phyloP scores from a whole-genome alignment of 495 filamentous ascomycete genomes.

The Cercophora sp. region DNA sequence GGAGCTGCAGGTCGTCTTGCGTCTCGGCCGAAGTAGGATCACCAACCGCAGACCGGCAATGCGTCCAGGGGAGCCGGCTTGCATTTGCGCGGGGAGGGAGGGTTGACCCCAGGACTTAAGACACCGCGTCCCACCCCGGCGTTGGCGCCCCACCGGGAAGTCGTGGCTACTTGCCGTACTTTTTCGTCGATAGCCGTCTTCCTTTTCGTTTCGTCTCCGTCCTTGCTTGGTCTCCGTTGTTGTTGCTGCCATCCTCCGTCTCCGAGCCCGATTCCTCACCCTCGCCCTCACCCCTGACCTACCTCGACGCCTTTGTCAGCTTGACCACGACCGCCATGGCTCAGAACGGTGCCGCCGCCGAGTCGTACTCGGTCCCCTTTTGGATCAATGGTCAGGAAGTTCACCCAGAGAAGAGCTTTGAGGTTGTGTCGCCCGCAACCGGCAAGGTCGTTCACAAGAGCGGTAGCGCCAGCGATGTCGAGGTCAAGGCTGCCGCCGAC shows the following conservation, averaged over 20 bases:
- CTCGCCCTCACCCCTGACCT: not conserved
- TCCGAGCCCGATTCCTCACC: not conserved
- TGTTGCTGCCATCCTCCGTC: not conserved
- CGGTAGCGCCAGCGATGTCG: conserved; percentile 57
- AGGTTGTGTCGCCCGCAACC: conserved; percentile 61
- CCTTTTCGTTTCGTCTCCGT: not conserved
- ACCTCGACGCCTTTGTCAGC: not conserved
- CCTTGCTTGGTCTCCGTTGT: not conserved
- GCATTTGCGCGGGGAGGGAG: not conserved
- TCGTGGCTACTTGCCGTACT: not conserved
- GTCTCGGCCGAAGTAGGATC: not conserved
- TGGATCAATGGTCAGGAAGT: conserved; percentile 69
- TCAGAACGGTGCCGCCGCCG: conserved; percentile 4
- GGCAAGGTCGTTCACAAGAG: conserved; percentile 57
- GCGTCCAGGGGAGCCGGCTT: not conserved
- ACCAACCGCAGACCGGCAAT: not conserved
- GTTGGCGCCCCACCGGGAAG: not conserved
- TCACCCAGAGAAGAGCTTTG: conserved; percentile 57
- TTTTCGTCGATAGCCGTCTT: not conserved
- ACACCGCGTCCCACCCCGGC: not conserved
- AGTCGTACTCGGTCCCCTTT: conserved; percentile 55
- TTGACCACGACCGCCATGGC: conserved; percentile 13
- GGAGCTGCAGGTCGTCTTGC: not conserved
- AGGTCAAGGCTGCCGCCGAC: conserved; percentile 59
- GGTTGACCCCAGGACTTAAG: not conserved